phyloP scores from a whole-genome alignment of 164 flowering plant genomes.

The Chimonanthus salicifolius region DNA sequence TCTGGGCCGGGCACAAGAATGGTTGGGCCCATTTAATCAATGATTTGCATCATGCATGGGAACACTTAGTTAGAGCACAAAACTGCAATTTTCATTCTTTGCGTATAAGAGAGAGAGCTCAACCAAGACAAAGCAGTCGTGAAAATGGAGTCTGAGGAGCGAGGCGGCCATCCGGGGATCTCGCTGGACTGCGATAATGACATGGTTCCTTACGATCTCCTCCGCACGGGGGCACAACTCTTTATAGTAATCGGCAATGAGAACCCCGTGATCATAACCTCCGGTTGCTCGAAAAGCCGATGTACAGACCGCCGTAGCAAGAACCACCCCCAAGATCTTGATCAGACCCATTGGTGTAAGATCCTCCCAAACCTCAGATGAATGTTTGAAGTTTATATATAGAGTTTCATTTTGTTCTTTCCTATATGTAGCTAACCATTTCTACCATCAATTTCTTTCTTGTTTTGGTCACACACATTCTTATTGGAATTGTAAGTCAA shows the following conservation, averaged over 20 bases:
- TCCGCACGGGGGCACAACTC: constrained; percentile 62
- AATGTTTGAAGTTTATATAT: not conserved
- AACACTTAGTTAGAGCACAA: no score
- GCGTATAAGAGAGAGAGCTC: not conserved
- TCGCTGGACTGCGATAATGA: constrained; percentile 42
- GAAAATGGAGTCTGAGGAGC: constrained; percentile 74
- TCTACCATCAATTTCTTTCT: not conserved
- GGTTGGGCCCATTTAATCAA: no score
- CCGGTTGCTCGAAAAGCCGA: constrained; percentile 9
- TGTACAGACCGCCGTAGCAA: constrained; percentile 9
- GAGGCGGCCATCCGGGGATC: constrained; percentile 84
- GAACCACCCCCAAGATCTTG: constrained; percentile 5
- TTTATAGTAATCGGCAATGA: constrained; percentile 46
- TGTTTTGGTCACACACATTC: not conserved
- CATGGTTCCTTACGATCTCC: constrained; percentile 45
- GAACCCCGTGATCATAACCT: constrained; percentile 17
- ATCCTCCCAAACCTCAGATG: not conserved
- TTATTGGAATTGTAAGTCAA: not conserved
- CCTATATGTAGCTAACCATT: not conserved
- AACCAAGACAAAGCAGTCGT: constrained; percentile 85
- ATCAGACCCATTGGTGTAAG: constrained; percentile 8
- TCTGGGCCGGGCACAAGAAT: no score
- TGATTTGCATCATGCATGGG: no score
- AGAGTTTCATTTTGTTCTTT: not conserved
- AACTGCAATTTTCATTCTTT: no score